Conservation (phyloP, 2,329 filamentous ascomycete species). For the Didymella segeticola region DNA sequence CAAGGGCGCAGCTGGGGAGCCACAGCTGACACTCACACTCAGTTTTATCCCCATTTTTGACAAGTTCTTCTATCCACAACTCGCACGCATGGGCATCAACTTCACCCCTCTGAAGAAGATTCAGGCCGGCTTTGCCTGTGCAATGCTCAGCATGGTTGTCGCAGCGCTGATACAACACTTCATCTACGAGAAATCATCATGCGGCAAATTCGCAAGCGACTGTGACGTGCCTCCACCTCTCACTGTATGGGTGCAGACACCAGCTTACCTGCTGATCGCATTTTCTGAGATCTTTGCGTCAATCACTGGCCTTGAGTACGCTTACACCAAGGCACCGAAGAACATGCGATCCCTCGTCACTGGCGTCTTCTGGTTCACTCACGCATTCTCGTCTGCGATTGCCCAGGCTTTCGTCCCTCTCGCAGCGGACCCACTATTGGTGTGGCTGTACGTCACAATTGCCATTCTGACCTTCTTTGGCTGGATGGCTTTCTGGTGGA, state of each 20-base stretch:
- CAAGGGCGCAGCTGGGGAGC: not conserved
- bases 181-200: conserved; percentile 57
- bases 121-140: conserved; percentile 70
- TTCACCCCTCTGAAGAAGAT: conserved; percentile 80
- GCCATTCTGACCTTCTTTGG: conserved; percentile 42
- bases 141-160: conserved; percentile 66
- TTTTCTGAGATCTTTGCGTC: conserved; percentile 67
- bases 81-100: conserved; percentile 67
- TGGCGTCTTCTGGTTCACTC: conserved; percentile 41
- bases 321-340: conserved; percentile 73
- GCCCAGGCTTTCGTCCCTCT: conserved; percentile 31
- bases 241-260: conserved; percentile 61
- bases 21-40: not conserved
- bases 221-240: conserved; percentile 51
- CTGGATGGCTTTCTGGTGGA: conserved; percentile 38
- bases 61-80: conserved; percentile 67
- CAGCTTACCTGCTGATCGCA: conserved; percentile 60
- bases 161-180: conserved; percentile 63
- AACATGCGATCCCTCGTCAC: conserved; percentile 59
- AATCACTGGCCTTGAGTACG: conserved; percentile 73
- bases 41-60: conserved; percentile 70
- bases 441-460: conserved; percentile 39
- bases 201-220: conserved; percentile 49
- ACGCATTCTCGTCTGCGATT: conserved; percentile 37
- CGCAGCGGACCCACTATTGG: conserved; percentile 28